phyloP scores from a whole-genome alignment of 2,329 filamentous ascomycete genomes.

The Aspergillus sp. region DNA sequence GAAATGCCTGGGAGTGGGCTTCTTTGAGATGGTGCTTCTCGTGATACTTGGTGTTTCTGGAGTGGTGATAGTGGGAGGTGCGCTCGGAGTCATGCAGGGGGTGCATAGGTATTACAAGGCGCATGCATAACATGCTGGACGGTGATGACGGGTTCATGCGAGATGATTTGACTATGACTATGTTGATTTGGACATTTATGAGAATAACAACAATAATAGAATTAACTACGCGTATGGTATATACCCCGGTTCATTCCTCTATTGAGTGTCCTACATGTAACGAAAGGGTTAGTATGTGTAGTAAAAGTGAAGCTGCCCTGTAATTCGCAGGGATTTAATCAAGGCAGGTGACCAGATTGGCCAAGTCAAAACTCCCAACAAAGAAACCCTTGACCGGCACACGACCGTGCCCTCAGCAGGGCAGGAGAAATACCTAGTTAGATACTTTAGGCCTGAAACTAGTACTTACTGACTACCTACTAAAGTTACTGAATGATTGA shows the following conservation, averaged over 20 bases:
- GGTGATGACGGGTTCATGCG: not conserved
- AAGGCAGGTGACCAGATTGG: not conserved
- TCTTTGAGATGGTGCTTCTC: conserved; percentile 6
- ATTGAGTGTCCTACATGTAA: not conserved
- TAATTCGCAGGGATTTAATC: not conserved
- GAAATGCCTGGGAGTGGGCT: not conserved
- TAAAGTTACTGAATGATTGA: too few relatives aligned
- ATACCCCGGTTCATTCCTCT: not conserved
- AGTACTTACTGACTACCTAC: too few relatives aligned
- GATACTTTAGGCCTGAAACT: too few relatives aligned
- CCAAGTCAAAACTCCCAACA: not conserved
- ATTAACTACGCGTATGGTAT: not conserved
- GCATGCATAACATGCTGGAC: not conserved
- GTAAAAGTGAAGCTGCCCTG: not conserved
- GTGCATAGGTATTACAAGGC: not conserved
- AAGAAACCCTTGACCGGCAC: not conserved
- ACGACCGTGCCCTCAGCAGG: too few relatives aligned
- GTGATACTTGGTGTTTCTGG: not conserved
- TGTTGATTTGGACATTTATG: not conserved
- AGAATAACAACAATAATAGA: too few relatives aligned
- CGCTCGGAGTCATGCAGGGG: not conserved
- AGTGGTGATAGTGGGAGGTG: not conserved
- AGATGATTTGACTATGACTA: not conserved
- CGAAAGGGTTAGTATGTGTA: not conserved
- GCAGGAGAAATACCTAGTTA: too few relatives aligned